Base-by-base conservation (phyloP, 768 basidiomycete species). In the Coprinopsis cinerea region DNA sequence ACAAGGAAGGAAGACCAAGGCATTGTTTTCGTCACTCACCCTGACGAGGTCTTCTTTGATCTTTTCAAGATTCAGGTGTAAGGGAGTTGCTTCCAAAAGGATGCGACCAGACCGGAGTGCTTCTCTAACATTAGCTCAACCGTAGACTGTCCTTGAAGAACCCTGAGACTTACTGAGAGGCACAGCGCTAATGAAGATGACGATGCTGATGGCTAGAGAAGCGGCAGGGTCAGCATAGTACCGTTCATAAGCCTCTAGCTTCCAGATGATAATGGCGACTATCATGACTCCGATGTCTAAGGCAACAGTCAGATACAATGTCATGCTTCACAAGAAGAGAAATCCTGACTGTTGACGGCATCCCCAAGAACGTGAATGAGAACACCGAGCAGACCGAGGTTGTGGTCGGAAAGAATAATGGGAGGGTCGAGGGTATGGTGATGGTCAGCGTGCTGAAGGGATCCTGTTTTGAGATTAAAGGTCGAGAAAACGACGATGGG, bases 191-290 rank as follows among this genome's bases (percentile, higher is more conserved):
- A 63, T 70, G 47, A 78, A 79, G 52, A 81, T 81, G 44, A 81
- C 70, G 17, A 77, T 52, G 41, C 73, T 74, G 47, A 79, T 78
- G 7, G 62, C 66, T 35, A 78, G 60, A 28, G 77, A 78, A 17
- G 71, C 72, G 1, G 76, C 72, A 20, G 77, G 77, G 58, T 80
- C 78, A 34, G 75, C 76, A 58, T 80, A 80, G 53, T 76, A 76
- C 43, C 77, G 67, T 37, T 62, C 57, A 11, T 71, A 69, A 20
- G 76, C 72, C 22, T 63, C 55, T 4, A 71, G 47, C 55, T 76
- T 73, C 73, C 76, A 76, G 39, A 78, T 71, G 25, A 80, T 65
- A 44, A 73, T 48, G 17, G 75, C 76, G 13, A 75, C 70, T 24
- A 79, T 59, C 27, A 81, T 78, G 47, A 81, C 78, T 15, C 76